These are phyloP conservation scores for Schizochytrium sp. DNA, from an alignment of 108 stramenopile species.

Conservation along the genomic window DNA sequence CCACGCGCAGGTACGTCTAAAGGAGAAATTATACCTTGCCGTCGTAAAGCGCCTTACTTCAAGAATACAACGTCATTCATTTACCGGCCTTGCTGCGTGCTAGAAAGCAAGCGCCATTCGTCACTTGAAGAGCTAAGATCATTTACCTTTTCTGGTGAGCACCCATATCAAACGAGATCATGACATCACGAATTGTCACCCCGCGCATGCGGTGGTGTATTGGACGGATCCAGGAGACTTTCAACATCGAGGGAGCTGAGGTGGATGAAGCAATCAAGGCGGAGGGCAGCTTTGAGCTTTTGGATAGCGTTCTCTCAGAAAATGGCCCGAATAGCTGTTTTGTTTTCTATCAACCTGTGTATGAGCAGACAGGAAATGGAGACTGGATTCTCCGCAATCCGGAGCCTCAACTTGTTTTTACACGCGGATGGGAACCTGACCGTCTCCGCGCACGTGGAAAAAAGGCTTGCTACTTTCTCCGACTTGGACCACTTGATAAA, in stretches of 20 bases:
- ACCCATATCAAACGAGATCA: not conserved
- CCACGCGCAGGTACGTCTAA: too few relatives aligned
- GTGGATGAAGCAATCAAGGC: conserved; percentile 49
- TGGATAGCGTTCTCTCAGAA: conserved; percentile 51
- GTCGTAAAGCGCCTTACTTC: too few relatives aligned
- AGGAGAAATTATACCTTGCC: too few relatives aligned
- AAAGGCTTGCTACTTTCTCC: conserved; percentile 36
- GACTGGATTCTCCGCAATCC: conserved; percentile 8
- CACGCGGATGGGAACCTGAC: conserved; percentile 14
- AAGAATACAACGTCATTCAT: too few relatives aligned
- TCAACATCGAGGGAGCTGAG: not conserved
- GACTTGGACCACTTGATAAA: conserved; percentile 42
- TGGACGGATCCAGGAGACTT: conserved; percentile 46
- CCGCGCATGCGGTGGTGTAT: conserved; percentile 61
- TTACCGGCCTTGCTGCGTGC: too few relatives aligned
- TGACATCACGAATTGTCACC: conserved; percentile 49
- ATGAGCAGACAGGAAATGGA: conserved; percentile 21
- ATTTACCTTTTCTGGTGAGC: not conserved
- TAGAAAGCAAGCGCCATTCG: too few relatives aligned
- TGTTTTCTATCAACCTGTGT: conserved; percentile 46
- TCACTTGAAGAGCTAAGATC: too few relatives aligned
- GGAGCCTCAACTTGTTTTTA: not conserved
- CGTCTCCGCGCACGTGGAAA: conserved; percentile 21
- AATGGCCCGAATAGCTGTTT: conserved; percentile 45
- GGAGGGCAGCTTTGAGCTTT: conserved; percentile 26